Evolutionary conservation across 306 rosid genomes (phyloP), one percentile per base, ranked within the genome.

Genomic region (Dalbergia oliveri): DNA sequence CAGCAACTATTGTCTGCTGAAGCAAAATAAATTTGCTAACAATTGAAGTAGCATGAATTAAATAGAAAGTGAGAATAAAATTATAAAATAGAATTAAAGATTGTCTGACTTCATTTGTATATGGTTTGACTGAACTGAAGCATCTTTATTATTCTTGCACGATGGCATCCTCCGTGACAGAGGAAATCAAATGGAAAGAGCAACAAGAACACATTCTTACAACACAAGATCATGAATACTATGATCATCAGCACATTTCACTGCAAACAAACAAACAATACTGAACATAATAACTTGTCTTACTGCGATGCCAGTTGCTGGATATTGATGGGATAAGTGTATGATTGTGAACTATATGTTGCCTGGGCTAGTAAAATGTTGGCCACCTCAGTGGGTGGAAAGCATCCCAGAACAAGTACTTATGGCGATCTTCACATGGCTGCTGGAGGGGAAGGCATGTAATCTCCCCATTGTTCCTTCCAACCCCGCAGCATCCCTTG

Each of bases 401-500:
- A 11, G 99, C 93, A 79, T 91, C 99, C 99, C 96, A 95, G 56
- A 91, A 95, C 78, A 93, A 80, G 88, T 95, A 89, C 66, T 90
- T 88, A 1, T 41, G 69, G 2, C 96, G 97, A 77, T 93, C 85
- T 21, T 39, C 19, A 56, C 99, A 95, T 19, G 97, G 83, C 58
- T 84, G 82, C 67, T 90, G 97, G 47, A 94, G 85, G 11, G 99
- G 97, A 60, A 94, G 94, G 15, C 99, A 94, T 54, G 94, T 93
- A 9, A 95, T 87, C 66, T 95, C 96, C 9, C 97, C 99, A 75
- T 95, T 95, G 93, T 95, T 93, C 70, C 71, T 91, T 3, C 96
- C 97, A 69, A 93, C 99, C 51, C 98, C 99, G 81, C 96, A 95
- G 60, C 98, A 95, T 5, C 98, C 98, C 66, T 91, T 87, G 88